A percentile compares a stretch with the other conserved stretches of the same genome.
Conservation (phyloP, 805 yeast genomes). For the Cyberlindnera samutprakarnensis region DNA sequence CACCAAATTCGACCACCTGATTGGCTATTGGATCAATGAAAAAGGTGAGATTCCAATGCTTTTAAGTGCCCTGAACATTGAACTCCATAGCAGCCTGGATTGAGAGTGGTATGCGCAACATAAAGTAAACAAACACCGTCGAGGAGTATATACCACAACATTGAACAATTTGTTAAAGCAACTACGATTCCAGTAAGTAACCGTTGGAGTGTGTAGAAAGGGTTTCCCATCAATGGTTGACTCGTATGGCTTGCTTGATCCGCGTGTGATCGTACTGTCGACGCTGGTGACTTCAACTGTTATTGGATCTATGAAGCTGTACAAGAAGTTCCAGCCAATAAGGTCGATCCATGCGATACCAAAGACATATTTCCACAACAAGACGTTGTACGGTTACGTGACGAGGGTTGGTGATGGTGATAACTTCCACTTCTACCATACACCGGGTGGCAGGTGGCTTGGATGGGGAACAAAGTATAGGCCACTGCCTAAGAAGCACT, state of each 20-base stretch:
- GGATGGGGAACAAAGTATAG: slow-evolving; percentile 98
- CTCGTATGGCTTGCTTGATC: too few relatives aligned
- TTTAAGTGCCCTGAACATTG: slow-evolving; percentile 64
- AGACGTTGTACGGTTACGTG: slow-evolving; percentile 60
- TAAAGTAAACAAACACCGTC: background rate
- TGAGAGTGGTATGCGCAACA: background rate
- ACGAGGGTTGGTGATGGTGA: slow-evolving; percentile 95
- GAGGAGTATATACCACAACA: too few relatives aligned
- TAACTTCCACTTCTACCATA: slow-evolving; percentile 84
- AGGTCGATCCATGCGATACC: slow-evolving; percentile 48
- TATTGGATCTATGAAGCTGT: slow-evolving; percentile 36
- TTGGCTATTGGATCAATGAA: slow-evolving; percentile 60
- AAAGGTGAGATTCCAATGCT: slow-evolving; percentile 71
- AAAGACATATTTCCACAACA: slow-evolving; percentile 29
- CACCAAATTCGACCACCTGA: slow-evolving; percentile 34
- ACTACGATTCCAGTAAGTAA: too few relatives aligned
- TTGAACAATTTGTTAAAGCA: too few relatives aligned
- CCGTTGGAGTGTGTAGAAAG: too few relatives aligned
- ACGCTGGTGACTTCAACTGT: slow-evolving; percentile 29
- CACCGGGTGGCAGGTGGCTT: slow-evolving; percentile 80
- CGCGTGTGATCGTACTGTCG: slow-evolving; percentile 23
- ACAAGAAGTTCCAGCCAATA: slow-evolving; percentile 42
- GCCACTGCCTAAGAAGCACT: slow-evolving; percentile 47
- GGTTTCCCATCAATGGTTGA: too few relatives aligned
- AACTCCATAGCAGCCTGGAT: slow-evolving; percentile 43